Percentiles rank a stretch among this genome's conserved stretches.
Evolutionary conservation across 2,329 filamentous ascomycete genomes (phyloP).

Genomic region (Curvularia sp.): DNA sequence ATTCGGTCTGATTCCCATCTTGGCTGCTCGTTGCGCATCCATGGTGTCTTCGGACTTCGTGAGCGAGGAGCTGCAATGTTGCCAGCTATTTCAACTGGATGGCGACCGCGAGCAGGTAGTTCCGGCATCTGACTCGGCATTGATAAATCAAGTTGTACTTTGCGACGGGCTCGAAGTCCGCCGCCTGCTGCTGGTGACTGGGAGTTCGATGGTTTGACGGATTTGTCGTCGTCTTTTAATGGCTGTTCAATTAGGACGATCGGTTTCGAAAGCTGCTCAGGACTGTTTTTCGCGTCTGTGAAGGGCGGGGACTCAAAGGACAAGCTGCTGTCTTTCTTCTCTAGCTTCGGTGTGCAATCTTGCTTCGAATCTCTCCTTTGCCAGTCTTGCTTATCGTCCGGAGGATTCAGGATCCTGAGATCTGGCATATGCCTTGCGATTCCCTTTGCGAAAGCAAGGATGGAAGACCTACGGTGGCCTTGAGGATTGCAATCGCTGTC

Average conservation of each 20-base stretch:
- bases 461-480: constrained; percentile 31
- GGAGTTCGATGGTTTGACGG: background rate
- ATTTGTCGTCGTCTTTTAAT: background rate
- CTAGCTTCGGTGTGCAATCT: constrained; percentile 3
- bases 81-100: constrained; percentile 17
- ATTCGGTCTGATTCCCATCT: constrained; percentile 19
- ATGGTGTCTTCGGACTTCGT: constrained; percentile 40
- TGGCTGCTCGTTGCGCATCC: constrained; percentile 20
- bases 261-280: constrained; percentile 8
- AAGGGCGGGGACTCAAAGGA: constrained; percentile 16
- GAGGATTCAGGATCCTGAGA: constrained; percentile 27
- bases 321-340: constrained; percentile 19
- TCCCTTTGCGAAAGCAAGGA: constrained; percentile 35
- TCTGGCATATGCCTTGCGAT: constrained; percentile 33
- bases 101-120: constrained; percentile 29
- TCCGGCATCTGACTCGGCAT: constrained; percentile 31
- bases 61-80: constrained; percentile 32
- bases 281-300: constrained; percentile 1
- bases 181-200: constrained; percentile 15
- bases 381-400: constrained; percentile 12
- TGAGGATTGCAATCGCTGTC: constrained; percentile 11
- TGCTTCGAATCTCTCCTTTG: constrained; percentile 2
- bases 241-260: constrained; percentile 5
- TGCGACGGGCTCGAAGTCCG: constrained; percentile 38
- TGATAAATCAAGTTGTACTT: constrained; percentile 38